Conservation (phyloP, 2,329 filamentous ascomycete species). For the Hypomyces perniciosus region DNA sequence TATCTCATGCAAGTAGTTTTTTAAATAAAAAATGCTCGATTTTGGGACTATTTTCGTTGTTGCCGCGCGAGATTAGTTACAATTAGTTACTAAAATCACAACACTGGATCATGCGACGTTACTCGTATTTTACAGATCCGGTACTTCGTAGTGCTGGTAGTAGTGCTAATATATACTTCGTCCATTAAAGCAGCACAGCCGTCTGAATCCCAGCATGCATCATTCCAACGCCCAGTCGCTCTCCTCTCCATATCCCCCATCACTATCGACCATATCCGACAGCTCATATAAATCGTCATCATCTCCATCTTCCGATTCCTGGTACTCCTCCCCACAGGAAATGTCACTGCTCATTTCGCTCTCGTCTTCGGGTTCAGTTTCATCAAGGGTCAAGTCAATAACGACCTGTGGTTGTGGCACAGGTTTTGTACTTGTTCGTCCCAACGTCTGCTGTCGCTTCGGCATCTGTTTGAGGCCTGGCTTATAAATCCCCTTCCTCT, state of each 20-base stretch:
- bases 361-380: neutral
- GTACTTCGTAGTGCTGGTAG: no score
- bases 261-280: conserved; percentile 6
- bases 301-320: conserved; percentile 1
- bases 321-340: conserved; percentile 1
- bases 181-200: neutral
- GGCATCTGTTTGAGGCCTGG: neutral
- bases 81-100: no score
- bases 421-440: no score
- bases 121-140: no score
- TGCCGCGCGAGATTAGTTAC: no score
- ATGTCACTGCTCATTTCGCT: neutral
- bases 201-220: neutral
- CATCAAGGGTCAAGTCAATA: conserved; percentile 10
- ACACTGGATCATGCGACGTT: no score
- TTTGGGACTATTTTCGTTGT: no score
- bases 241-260: conserved; percentile 6
- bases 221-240: conserved; percentile 5
- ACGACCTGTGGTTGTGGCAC: neutral
- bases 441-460: neutral
- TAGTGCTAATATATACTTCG: no score
- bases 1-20: no score
- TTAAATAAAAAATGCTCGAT: no score
- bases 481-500: no score
- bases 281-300: conserved; percentile 8